Evolutionary conservation across 257 asterid species (phyloP).

Genomic region (Orobanche coerulescens): DNA sequence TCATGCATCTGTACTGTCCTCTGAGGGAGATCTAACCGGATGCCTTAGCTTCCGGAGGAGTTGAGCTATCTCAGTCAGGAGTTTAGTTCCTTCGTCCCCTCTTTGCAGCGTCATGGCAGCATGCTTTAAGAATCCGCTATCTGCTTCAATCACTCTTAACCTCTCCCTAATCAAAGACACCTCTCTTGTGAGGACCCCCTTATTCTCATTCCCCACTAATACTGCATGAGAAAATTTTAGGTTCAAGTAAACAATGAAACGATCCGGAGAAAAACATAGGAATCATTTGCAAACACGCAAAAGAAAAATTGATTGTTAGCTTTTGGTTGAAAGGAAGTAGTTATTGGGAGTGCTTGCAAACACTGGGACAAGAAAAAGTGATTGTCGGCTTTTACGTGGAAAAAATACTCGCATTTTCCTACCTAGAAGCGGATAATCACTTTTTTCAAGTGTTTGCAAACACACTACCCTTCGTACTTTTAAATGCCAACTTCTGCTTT

Average conservation of each 20-base stretch:
- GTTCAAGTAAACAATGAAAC: neutral
- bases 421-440: too few species aligned
- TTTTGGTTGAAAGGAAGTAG: too few species aligned
- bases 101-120: conserved; percentile 69
- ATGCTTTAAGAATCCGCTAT: conserved; percentile 76
- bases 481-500: too few species aligned
- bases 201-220: conserved; percentile 28
- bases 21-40: conserved; percentile 22
- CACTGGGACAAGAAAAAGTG: too few species aligned
- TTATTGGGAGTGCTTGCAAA: too few species aligned
- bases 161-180: conserved; percentile 52
- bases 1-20: conserved; percentile 21
- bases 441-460: too few species aligned
- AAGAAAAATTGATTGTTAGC: too few species aligned
- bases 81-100: conserved; percentile 60
- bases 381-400: too few species aligned
- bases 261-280: neutral
- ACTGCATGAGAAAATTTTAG: neutral
- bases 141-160: conserved; percentile 74
- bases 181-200: conserved; percentile 48
- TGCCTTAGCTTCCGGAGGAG: conserved; percentile 51
- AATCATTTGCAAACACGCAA: too few species aligned
- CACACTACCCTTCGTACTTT: too few species aligned
- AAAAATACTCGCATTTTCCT: too few species aligned
- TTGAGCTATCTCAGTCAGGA: conserved; percentile 78